Evolutionary conservation across 2,329 filamentous ascomycete genomes (phyloP).

Genomic region (Magnaporthiopsis poae): DNA sequence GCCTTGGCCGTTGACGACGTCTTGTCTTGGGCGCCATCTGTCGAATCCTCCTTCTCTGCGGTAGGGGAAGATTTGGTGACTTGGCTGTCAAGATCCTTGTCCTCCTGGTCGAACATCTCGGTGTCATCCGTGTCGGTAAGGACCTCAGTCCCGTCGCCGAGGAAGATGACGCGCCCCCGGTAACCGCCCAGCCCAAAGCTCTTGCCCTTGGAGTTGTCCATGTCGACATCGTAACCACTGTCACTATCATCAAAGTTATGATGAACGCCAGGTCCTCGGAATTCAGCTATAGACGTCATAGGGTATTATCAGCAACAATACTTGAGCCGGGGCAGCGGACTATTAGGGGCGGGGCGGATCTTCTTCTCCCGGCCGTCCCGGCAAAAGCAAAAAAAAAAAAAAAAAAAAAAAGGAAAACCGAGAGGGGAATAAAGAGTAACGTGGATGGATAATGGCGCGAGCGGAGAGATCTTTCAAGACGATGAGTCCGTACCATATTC

Average conservation of each 20-base stretch:
- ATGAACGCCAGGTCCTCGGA: constrained; percentile 72
- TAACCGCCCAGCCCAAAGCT: constrained; percentile 59
- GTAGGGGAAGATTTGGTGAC: constrained; percentile 53
- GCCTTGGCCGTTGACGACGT: not conserved
- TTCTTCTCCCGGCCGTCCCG: not conserved
- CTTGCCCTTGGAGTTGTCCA: constrained; percentile 49
- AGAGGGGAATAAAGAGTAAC: not conserved
- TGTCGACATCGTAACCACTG: constrained; percentile 65
- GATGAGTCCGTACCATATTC: constrained; percentile 85
- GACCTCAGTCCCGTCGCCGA: constrained; percentile 90
- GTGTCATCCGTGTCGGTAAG: constrained; percentile 79
- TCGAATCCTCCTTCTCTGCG: constrained; percentile 6
- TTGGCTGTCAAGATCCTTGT: constrained; percentile 77
- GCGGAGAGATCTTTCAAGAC: constrained; percentile 14
- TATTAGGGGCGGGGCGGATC: not conserved
- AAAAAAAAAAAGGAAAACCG: not conserved
- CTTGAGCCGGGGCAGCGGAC: not conserved
- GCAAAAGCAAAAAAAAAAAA: not conserved
- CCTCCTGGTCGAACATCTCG: constrained; percentile 90
- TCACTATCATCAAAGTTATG: constrained; percentile 75
- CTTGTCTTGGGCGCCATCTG: not conserved
- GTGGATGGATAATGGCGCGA: constrained; percentile 2
- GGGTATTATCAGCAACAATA: constrained; percentile 13
- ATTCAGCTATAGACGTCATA: constrained; percentile 54
- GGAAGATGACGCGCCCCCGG: constrained; percentile 80